These are phyloP conservation scores for Hypoxylon intermedium DNA, from an alignment of 495 filamentous ascomycete genomes.

Conservation along the genomic window DNA sequence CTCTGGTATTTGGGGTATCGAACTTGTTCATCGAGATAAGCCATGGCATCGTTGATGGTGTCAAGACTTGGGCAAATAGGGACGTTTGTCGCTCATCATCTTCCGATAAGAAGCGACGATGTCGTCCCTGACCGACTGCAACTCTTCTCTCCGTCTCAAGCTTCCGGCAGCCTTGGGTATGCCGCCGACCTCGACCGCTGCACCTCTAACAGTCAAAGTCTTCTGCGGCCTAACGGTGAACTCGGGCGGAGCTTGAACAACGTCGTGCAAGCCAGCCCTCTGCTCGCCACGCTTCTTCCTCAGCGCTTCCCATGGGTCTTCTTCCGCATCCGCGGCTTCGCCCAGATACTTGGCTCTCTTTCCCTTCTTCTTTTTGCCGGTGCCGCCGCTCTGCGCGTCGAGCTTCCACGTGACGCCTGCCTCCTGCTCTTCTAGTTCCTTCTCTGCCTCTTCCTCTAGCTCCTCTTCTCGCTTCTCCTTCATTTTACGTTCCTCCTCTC, in stretches of 20 bases:
- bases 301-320: conserved; percentile 84
- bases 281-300: conserved; percentile 63
- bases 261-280: conserved; percentile 74
- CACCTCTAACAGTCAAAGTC: conserved; percentile 75
- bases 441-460: conserved; percentile 68
- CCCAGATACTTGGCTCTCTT: conserved; percentile 52
- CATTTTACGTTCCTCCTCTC: conserved; percentile 65
- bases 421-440: conserved; percentile 67
- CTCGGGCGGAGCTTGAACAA: conserved; percentile 80
- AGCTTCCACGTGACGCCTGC: conserved; percentile 64
- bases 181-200: conserved; percentile 72
- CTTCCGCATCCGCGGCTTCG: conserved; percentile 48
- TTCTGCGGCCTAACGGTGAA: conserved; percentile 68
- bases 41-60: neutral
- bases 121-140: conserved; percentile 73
- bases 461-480: conserved; percentile 66
- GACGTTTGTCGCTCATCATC: conserved; percentile 75
- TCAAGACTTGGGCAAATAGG: conserved; percentile 28
- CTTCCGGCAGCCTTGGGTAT: conserved; percentile 81
- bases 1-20: conserved; percentile 22
- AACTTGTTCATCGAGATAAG: neutral
- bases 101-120: conserved; percentile 83
- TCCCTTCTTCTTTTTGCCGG: conserved; percentile 59
- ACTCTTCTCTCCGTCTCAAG: conserved; percentile 80
- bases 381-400: conserved; percentile 42